Evolutionary conservation across 1,284 basidiomycete species (phyloP), one percentile per base, ranked within the genome.

Genomic region (Phlebopus sp.): DNA sequence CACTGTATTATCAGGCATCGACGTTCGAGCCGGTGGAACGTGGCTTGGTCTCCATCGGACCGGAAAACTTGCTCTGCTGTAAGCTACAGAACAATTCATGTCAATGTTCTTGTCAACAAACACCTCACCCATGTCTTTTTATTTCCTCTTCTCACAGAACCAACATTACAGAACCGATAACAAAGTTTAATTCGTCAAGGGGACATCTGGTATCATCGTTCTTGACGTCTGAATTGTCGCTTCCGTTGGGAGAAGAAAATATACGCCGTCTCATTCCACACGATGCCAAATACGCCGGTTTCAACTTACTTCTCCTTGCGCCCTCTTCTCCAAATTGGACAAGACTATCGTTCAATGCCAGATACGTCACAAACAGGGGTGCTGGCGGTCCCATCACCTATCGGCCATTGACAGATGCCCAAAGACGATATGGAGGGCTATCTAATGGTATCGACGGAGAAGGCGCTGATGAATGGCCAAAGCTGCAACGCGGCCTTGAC

Each of bases 31-130:
- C 5, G 86, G 87, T 34, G 88, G 88, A 45, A 86, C 87, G 25
- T 91, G 88, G 88, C 76, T 89, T 57, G 88, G 89, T 11, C 63
- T 89, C 49, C 79, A 67, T 62, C 76, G 76, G 51, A 55, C 72
- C 51, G 89, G 87, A 25, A 77, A 76, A 55, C 66, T 89, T 50
- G 84, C 84, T 15, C 62, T 90, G 46, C 62, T 90, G 88, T 90
- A 65, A 69, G 84, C 73, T 39, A 39, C 51, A 14, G 19, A 14
- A 31, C 39, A 41, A 29, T 29, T 29, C 27, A 29, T 29, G 27
- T 29, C 27, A 29, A 29, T 29, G 27, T 29, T 52, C 42, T 53
- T 46, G 29, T 37, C 35, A 46, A 42, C 32, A 15, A 46, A 42
- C 32, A 15, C 21, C 10, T 17, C 30, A 19, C 37, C 40, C 48